Evolutionary conservation across 2,329 filamentous ascomycete genomes (phyloP).

Genomic region (Microdochium nivale): DNA sequence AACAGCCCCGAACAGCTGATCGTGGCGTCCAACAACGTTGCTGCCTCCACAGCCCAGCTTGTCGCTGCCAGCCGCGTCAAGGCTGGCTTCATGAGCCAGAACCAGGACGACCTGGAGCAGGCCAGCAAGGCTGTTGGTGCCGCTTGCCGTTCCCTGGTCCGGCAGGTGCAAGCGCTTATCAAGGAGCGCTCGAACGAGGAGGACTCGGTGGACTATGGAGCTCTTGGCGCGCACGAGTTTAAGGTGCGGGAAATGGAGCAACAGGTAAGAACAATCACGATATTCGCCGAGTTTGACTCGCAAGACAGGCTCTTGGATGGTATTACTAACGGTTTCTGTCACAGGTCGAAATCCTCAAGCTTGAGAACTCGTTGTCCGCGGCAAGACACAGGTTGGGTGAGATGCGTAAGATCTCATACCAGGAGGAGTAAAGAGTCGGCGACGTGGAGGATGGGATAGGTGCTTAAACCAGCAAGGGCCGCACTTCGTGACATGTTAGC

Average conservation of each 20-base stretch:
- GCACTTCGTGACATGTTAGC: not conserved
- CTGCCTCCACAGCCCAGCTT: conserved; percentile 90
- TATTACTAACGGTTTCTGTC: conserved; percentile 11
- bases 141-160: conserved; percentile 78
- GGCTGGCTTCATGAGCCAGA: conserved; percentile 96
- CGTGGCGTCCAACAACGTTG: conserved; percentile 94
- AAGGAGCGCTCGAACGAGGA: conserved; percentile 75
- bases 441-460: too few relatives aligned
- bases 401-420: conserved; percentile 96
- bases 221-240: conserved; percentile 89
- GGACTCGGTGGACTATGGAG: conserved; percentile 78
- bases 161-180: conserved; percentile 93
- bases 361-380: conserved; percentile 76
- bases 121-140: conserved; percentile 88
- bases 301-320: not conserved
- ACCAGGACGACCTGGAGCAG: conserved; percentile 81
- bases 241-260: conserved; percentile 99
- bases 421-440: conserved; percentile 51
- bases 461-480: not conserved
- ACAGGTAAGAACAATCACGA: conserved; percentile 57
- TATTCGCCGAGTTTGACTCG: not conserved
- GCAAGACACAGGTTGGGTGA: conserved; percentile 82
- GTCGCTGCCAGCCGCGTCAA: conserved; percentile 94
- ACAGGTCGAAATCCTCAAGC: conserved; percentile 91
- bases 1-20: conserved; percentile 96